Percentiles rank a stretch among this genome's conserved stretches.
Conservation (phyloP, 495 filamentous ascomycete species). For the Thermothielavioides terrestris region DNA sequence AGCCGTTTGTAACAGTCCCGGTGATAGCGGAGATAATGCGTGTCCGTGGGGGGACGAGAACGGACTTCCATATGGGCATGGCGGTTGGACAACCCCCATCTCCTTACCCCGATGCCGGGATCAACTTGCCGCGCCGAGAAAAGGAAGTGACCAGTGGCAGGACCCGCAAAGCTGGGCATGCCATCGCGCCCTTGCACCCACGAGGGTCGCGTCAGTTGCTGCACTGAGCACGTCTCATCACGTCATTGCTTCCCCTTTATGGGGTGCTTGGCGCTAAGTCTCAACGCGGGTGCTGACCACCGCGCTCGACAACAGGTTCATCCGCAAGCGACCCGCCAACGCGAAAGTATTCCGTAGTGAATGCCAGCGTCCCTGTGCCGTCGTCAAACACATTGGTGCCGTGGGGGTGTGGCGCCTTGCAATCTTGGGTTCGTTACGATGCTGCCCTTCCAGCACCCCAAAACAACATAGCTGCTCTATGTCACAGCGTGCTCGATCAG, state of each 20-base stretch:
- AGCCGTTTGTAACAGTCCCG: neutral
- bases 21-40: conserved; percentile 8
- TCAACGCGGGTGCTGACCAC: too few species aligned
- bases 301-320: neutral
- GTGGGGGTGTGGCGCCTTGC: too few species aligned
- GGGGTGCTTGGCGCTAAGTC: neutral
- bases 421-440: too few species aligned
- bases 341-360: too few species aligned
- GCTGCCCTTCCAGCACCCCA: too few species aligned
- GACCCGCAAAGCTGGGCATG: neutral
- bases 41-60: neutral
- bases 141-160: conserved; percentile 9
- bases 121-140: too few species aligned
- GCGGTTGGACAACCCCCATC: neutral
- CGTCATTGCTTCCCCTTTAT: conserved; percentile 8
- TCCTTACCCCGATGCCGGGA: conserved; percentile 4
- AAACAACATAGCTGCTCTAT: too few species aligned
- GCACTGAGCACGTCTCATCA: conserved; percentile 20
- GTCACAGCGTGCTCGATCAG: too few species aligned
- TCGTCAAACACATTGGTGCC: too few species aligned
- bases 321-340: too few species aligned
- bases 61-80: neutral
- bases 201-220: conserved; percentile 11
- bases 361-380: too few species aligned
- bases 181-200: neutral